phyloP scores from a whole-genome alignment of 2,329 filamentous ascomycete genomes.

The Botryosphaeria agaves region DNA sequence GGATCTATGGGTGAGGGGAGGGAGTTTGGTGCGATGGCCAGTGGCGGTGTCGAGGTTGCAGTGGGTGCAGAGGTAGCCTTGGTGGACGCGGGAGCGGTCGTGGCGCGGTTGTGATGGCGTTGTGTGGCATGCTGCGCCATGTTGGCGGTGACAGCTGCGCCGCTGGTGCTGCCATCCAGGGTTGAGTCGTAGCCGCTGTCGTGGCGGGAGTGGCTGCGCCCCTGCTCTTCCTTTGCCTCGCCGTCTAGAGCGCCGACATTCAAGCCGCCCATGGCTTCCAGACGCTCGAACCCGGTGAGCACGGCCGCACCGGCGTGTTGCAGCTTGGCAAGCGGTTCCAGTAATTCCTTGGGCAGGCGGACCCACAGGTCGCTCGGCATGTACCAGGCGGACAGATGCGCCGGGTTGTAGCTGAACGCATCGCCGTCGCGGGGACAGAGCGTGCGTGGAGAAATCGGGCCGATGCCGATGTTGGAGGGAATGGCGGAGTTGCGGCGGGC shows the following conservation, averaged over 20 bases:
- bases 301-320: slow-evolving; percentile 27
- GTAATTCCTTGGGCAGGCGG: slow-evolving; percentile 17
- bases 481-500: slow-evolving; percentile 1
- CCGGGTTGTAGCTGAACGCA: slow-evolving; percentile 16
- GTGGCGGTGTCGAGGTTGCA: slow-evolving; percentile 1
- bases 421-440: slow-evolving; percentile 6
- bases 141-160: no score
- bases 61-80: slow-evolving; percentile 3
- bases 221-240: not conserved
- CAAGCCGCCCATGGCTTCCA: slow-evolving; percentile 12
- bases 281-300: slow-evolving; percentile 20
- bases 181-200: no score
- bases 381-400: slow-evolving; percentile 20
- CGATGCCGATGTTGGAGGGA: not conserved
- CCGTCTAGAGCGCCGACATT: not conserved
- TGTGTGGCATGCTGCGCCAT: no score
- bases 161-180: not conserved
- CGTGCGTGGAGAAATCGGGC: no score
- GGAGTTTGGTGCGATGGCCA: no score
- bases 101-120: no score
- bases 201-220: not conserved
- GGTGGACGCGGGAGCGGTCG: not conserved
- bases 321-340: slow-evolving; percentile 17
- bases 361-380: slow-evolving; percentile 19
- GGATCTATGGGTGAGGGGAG: slow-evolving; percentile 1